These are phyloP conservation scores for Rhodotorula babjevae DNA, from an alignment of 768 basidiomycete genomes.

Conservation along the genomic window DNA sequence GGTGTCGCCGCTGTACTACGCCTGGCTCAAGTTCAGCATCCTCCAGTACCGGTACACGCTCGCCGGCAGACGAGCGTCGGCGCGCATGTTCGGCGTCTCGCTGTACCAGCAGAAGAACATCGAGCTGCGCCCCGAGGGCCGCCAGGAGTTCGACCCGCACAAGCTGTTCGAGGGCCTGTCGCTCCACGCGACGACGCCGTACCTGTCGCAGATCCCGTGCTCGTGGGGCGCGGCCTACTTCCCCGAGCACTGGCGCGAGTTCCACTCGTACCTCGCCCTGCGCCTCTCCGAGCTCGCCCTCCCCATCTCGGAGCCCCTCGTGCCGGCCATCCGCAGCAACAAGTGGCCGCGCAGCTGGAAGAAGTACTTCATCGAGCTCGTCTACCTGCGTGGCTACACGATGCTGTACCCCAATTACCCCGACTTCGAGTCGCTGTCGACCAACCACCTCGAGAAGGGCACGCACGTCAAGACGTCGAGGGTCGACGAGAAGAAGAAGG, in stretches of 20 bases:
- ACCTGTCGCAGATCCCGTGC: slow-evolving; percentile 80
- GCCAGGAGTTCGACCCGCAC: slow-evolving; percentile 65
- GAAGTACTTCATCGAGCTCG: slow-evolving; percentile 80
- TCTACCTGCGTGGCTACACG: slow-evolving; percentile 71
- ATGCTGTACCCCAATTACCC: slow-evolving; percentile 86
- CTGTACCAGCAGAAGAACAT: slow-evolving; percentile 80
- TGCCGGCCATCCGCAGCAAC: slow-evolving; percentile 73
- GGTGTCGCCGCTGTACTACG: slow-evolving; percentile 75
- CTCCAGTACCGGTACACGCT: slow-evolving; percentile 62
- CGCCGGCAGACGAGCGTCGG: slow-evolving; percentile 47
- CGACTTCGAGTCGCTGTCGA: slow-evolving; percentile 68
- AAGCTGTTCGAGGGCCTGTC: slow-evolving; percentile 52
- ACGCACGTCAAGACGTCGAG: slow-evolving; percentile 66
- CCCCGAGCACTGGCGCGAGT: slow-evolving; percentile 80
- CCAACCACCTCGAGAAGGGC: slow-evolving; percentile 83
- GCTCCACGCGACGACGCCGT: slow-evolving; percentile 58
- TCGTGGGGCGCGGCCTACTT: slow-evolving; percentile 92
- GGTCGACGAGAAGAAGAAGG: slow-evolving; percentile 55
- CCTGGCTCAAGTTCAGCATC: slow-evolving; percentile 76
- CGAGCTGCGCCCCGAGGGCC: slow-evolving; percentile 65
- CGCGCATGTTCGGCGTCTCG: slow-evolving; percentile 69
- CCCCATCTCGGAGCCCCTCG: slow-evolving; percentile 53
- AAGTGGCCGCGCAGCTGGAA: slow-evolving; percentile 80
- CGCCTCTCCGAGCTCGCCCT: slow-evolving; percentile 60
- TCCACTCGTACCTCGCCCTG: slow-evolving; percentile 68